Evolutionary conservation across 2,329 filamentous ascomycete genomes (phyloP).

Genomic region (Cercospora sesami): DNA sequence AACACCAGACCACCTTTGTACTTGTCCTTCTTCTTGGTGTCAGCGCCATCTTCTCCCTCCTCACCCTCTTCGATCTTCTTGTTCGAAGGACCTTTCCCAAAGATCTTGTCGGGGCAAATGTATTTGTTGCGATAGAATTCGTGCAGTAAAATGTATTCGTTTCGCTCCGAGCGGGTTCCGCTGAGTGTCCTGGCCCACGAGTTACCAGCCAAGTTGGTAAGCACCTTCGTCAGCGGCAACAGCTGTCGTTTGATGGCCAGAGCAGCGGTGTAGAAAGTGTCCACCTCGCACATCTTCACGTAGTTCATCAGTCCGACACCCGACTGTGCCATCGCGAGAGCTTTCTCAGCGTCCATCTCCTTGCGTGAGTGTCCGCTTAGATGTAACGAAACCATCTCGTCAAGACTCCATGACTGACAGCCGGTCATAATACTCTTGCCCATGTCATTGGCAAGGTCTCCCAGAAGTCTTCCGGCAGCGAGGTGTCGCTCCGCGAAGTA

Average conservation of each 20-base stretch:
- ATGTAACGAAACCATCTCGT: conserved; percentile 94
- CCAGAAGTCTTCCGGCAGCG: conserved; percentile 83
- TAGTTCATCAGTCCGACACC: conserved; percentile 90
- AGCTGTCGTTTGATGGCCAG: conserved; percentile 87
- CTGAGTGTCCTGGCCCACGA: conserved; percentile 96
- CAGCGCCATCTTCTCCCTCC: conserved; percentile 62
- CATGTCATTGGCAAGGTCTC: conserved; percentile 92
- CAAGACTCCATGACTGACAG: conserved; percentile 96
- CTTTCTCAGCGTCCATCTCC: conserved; percentile 85
- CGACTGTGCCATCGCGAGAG: conserved; percentile 75
- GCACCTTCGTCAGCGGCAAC: conserved; percentile 86
- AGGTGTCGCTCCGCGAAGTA: conserved; percentile 93
- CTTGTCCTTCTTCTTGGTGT: conserved; percentile 97
- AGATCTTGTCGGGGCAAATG: conserved; percentile 94
- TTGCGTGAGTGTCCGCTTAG: conserved; percentile 71
- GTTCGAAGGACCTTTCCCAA: conserved; percentile 60
- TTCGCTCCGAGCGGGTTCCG: conserved; percentile 92
- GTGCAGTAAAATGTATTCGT: conserved; percentile 98
- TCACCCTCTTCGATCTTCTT: conserved; percentile 76
- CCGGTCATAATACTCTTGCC: conserved; percentile 97
- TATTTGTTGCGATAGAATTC: conserved; percentile 97
- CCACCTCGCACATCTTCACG: conserved; percentile 87
- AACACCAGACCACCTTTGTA: conserved; percentile 98
- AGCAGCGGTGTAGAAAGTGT: conserved; percentile 94
- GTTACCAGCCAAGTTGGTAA: conserved; percentile 95